Conservation (phyloP, 208 protist genomes). For the Trichomonas tenax region DNA sequence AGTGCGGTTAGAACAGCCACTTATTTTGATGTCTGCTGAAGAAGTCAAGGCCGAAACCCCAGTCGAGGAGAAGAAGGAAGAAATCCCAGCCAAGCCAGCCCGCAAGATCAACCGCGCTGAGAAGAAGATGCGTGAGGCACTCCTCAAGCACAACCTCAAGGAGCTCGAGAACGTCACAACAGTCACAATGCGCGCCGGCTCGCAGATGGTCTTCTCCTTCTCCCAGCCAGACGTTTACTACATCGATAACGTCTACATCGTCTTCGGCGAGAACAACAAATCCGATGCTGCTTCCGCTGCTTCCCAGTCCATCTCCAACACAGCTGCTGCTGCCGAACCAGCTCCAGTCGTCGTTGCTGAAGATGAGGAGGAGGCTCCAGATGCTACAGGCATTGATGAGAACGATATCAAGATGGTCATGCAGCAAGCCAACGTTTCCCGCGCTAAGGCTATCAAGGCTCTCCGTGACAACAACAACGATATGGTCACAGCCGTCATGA, state of each 20-base stretch:
- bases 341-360: background rate
- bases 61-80: background rate
- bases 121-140: background rate
- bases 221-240: background rate
- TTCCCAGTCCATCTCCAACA: background rate
- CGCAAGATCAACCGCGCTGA: background rate
- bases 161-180: background rate
- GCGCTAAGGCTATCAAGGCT: background rate
- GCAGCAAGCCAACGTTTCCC: background rate
- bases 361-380: background rate
- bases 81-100: background rate
- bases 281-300: background rate
- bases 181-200: background rate
- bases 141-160: background rate
- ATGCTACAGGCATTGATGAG: background rate
- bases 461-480: background rate
- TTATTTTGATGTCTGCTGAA: background rate
- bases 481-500: slow-evolving; percentile 18
- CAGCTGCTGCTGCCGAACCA: background rate
- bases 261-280: background rate
- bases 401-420: slow-evolving; percentile 9
- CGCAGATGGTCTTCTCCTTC: background rate
- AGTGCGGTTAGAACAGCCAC: too few species aligned
- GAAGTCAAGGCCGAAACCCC: background rate
- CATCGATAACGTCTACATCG: background rate